Evolutionary conservation across 1,139 yeast species (phyloP).

Genomic region (Pichia sp.): DNA sequence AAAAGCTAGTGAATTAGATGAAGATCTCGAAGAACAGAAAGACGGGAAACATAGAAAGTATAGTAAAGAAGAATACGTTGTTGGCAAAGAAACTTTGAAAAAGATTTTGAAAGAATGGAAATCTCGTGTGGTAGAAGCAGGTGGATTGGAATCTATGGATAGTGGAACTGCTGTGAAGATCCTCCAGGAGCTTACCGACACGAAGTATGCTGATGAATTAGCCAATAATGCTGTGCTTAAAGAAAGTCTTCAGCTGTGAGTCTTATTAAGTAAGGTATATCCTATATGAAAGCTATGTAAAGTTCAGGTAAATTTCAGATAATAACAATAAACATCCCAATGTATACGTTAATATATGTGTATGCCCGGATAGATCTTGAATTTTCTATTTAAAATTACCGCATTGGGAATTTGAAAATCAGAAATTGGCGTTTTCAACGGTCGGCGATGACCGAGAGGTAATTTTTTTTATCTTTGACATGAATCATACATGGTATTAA

Average conservation of each 20-base stretch:
- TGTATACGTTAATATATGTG: too few species aligned
- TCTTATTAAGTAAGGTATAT: too few species aligned
- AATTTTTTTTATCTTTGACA: background rate
- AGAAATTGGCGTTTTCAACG: too few species aligned
- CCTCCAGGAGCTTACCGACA: conserved; percentile 34
- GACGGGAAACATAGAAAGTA: conserved; percentile 44
- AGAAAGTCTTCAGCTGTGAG: conserved; percentile 16
- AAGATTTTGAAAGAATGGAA: conserved; percentile 59
- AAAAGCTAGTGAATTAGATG: conserved; percentile 83
- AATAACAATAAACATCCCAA: too few species aligned
- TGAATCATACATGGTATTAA: too few species aligned
- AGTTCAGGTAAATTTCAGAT: too few species aligned
- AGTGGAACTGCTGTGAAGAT: conserved; percentile 36
- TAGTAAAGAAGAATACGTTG: conserved; percentile 44
- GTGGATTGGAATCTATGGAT: conserved; percentile 31
- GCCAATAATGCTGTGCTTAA: conserved; percentile 17
- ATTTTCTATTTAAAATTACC: background rate
- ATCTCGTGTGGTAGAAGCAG: conserved; percentile 35
- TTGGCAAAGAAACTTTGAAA: conserved; percentile 53
- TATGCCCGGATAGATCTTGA: too few species aligned
- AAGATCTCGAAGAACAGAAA: conserved; percentile 39
- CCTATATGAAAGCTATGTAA: too few species aligned
- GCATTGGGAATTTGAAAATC: background rate
- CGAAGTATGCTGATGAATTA: conserved; percentile 18
- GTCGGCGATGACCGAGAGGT: background rate